Conservation (phyloP, 2,329 filamentous ascomycete species). For the Pseudodiploospora longispora region DNA sequence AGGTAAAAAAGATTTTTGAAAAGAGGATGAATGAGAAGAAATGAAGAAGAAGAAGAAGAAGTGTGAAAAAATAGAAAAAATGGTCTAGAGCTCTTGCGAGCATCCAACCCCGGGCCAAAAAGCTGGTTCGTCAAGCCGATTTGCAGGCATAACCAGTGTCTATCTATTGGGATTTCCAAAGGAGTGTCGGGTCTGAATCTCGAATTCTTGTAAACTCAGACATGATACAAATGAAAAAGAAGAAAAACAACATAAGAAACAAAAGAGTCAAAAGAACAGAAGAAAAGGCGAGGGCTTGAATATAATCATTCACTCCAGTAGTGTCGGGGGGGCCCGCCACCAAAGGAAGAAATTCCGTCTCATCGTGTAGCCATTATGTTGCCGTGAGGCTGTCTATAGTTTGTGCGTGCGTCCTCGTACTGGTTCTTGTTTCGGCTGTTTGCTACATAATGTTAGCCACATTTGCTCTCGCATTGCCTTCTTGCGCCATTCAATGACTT, state of each 20-base stretch:
- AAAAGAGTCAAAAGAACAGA: constrained; percentile 4
- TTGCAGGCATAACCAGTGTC: too few species aligned
- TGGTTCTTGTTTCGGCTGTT: neutral
- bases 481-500: too few species aligned
- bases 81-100: neutral
- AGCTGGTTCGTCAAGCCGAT: too few species aligned
- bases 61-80: neutral
- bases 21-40: neutral
- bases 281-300: neutral
- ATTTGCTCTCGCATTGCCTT: too few species aligned
- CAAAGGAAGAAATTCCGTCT: too few species aligned
- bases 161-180: too few species aligned
- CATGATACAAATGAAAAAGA: neutral
- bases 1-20: neutral
- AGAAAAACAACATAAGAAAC: constrained; percentile 2
- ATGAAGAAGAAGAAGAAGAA: neutral
- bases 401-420: constrained; percentile 11
- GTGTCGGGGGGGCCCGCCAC: too few species aligned
- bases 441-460: neutral
- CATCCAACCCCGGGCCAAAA: too few species aligned
- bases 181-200: too few species aligned
- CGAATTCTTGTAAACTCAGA: too few species aligned
- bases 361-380: neutral
- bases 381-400: constrained; percentile 16
- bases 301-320: too few species aligned